Conservation (phyloP, 208 protist species). For the Crithidia acanthocephali region DNA sequence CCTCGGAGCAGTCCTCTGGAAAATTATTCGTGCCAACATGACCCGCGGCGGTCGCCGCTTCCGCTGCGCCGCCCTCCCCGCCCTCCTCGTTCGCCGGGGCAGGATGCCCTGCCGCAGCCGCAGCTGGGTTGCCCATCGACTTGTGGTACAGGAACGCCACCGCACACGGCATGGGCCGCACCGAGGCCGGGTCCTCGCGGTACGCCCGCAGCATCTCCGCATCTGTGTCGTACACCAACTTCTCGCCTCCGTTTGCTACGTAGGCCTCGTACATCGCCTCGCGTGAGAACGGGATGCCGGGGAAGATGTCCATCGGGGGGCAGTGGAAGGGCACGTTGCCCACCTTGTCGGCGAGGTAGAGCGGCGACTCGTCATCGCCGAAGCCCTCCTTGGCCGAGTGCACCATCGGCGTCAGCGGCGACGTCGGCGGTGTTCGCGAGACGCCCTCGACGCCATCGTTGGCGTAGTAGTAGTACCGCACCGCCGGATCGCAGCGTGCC, state of each 20-base stretch:
- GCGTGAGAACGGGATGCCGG: conserved; percentile 21
- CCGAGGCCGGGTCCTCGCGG: conserved; percentile 14
- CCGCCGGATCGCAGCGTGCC: conserved; percentile 54
- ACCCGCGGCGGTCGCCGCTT: not conserved
- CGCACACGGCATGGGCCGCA: conserved; percentile 64
- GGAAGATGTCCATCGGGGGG: conserved; percentile 39
- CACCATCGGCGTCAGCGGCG: conserved; percentile 12
- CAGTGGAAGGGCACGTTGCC: conserved; percentile 28
- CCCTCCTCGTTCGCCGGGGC: not conserved
- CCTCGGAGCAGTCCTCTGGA: conserved; percentile 42
- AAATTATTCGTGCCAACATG: not conserved
- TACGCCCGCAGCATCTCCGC: conserved; percentile 40
- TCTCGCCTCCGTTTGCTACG: conserved; percentile 30
- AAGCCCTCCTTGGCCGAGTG: conserved; percentile 6
- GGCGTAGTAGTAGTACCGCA: conserved; percentile 67
- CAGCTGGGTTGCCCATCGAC: not conserved
- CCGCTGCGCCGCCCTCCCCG: not conserved
- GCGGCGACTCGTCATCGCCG: not conserved
- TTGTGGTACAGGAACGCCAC: conserved; percentile 62
- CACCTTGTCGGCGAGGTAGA: conserved; percentile 21
- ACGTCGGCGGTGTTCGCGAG: not conserved
- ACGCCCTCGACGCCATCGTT: conserved; percentile 14
- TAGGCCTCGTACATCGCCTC: conserved; percentile 52
- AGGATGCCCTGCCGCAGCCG: not conserved
- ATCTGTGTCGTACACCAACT: conserved; percentile 42